Conservation (phyloP, 2,329 filamentous ascomycete genomes). For the Colletotrichum siamense region DNA sequence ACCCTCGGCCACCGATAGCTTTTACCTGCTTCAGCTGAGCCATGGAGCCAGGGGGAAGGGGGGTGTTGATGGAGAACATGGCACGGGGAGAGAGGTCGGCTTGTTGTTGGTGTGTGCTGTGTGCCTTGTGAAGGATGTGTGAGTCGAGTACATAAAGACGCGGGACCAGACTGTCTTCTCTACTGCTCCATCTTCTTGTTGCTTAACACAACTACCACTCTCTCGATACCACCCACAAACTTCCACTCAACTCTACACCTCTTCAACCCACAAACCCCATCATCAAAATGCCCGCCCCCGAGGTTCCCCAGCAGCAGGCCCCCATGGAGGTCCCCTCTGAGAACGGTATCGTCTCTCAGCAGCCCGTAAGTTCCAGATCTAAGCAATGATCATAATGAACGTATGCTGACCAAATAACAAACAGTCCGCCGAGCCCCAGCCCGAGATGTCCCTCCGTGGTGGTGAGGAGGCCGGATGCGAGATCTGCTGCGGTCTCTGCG, state of each 20-base stretch:
- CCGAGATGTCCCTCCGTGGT: constrained; percentile 47
- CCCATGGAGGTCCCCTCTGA: constrained; percentile 44
- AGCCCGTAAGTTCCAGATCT: constrained; percentile 38
- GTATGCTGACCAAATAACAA: not conserved
- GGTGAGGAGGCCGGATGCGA: constrained; percentile 52
- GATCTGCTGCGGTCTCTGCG: constrained; percentile 51
- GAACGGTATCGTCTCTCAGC: constrained; percentile 43
- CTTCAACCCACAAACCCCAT: not conserved
- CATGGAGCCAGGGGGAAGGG: not conserved
- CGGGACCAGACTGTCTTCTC: not conserved
- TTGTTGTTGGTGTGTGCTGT: not conserved
- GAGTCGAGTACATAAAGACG: constrained; percentile 15
- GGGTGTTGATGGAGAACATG: not conserved
- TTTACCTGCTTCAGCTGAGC: not conserved
- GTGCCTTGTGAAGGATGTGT: not conserved
- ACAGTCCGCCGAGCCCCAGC: constrained; percentile 32
- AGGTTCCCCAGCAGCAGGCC: constrained; percentile 48
- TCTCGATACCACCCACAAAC: not conserved
- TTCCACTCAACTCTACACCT: not conserved
- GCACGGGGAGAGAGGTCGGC: not conserved
- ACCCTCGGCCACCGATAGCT: constrained; percentile 6
- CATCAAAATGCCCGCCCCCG: constrained; percentile 44
- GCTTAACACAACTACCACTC: not conserved
- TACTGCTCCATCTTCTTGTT: too few relatives aligned
- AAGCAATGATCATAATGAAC: too few relatives aligned